Evolutionary conservation across 371 early-diverging fungal species (phyloP).

Genomic region (Saksenaea vasiformis): DNA sequence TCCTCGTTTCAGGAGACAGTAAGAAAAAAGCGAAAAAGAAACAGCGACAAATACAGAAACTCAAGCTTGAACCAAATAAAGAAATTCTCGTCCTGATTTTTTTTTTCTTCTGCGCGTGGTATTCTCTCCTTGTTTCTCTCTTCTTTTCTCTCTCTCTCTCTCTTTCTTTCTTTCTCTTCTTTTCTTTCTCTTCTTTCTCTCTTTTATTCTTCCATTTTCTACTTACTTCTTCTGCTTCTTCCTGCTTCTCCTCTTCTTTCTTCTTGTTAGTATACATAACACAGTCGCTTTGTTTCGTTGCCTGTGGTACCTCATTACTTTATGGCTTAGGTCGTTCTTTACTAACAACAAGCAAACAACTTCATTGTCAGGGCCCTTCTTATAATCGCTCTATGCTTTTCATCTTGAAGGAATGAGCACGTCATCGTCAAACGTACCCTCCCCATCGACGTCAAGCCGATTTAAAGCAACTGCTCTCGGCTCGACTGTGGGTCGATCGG

Average conservation of each 20-base stretch:
- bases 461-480: not conserved
- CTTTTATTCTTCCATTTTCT: not conserved
- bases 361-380: not conserved
- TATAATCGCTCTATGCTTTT: slow-evolving; percentile 1
- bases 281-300: not conserved
- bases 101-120: slow-evolving; percentile 2
- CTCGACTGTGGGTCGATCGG: slow-evolving; percentile 13
- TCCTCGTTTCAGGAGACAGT: not conserved
- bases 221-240: not conserved
- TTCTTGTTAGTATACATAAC: too few species aligned
- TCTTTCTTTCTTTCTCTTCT: not conserved
- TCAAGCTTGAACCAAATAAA: not conserved
- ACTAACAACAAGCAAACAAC: not conserved
- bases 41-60: not conserved
- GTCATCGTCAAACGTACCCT: slow-evolving; percentile 4
- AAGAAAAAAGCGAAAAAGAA: not conserved
- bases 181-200: not conserved
- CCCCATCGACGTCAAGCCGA: slow-evolving; percentile 5
- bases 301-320: not conserved
- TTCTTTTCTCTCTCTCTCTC: not conserved
- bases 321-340: not conserved
- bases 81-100: slow-evolving; percentile 1
- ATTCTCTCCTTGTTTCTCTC: not conserved
- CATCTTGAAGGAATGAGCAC: slow-evolving; percentile 6
- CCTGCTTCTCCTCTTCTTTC: not conserved